Percentiles rank a stretch among this genome's conserved stretches.
phyloP scores from a whole-genome alignment of 179 eudicot genomes.

The Monotropa hypopitys region DNA sequence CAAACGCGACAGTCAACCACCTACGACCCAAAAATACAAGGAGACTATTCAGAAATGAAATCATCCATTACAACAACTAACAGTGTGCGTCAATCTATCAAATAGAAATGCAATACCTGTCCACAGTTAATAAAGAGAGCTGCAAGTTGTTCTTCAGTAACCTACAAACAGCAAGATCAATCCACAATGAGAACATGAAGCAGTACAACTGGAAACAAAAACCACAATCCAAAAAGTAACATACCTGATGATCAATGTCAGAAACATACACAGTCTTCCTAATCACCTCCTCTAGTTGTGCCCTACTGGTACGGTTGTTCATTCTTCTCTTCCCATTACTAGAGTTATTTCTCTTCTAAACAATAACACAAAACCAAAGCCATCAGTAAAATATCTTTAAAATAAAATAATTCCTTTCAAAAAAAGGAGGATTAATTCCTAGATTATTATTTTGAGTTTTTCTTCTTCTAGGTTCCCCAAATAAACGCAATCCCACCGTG shows the following conservation, averaged over 20 bases:
- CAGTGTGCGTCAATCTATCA: background rate
- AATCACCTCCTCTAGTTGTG: slow-evolving; percentile 82
- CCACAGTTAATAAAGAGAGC: slow-evolving; percentile 57
- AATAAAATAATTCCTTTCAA: background rate
- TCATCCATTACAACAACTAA: background rate
- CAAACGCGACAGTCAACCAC: slow-evolving; percentile 94
- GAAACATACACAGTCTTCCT: slow-evolving; percentile 93
- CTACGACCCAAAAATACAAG: slow-evolving; percentile 25
- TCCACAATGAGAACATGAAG: background rate
- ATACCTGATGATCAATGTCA: slow-evolving; percentile 97
- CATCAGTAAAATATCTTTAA: background rate
- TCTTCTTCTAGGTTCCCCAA: background rate
- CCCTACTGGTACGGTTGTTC: slow-evolving; percentile 73
- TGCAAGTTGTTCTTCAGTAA: slow-evolving; percentile 78
- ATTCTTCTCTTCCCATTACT: slow-evolving; percentile 61
- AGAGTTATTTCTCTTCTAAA: slow-evolving; percentile 47
- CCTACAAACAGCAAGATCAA: slow-evolving; percentile 19
- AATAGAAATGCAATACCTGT: slow-evolving; percentile 34
- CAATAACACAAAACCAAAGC: slow-evolving; percentile 5
- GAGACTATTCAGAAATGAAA: background rate
- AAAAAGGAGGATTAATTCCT: background rate
- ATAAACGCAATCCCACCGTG: background rate
- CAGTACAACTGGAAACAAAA: slow-evolving; percentile 6
- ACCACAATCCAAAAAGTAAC: background rate
- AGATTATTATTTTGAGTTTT: background rate